A percentile compares a stretch with the other conserved stretches of the same genome.
Evolutionary conservation across 306 rosid genomes (phyloP).

Genomic region (Fagus sylvatica): DNA sequence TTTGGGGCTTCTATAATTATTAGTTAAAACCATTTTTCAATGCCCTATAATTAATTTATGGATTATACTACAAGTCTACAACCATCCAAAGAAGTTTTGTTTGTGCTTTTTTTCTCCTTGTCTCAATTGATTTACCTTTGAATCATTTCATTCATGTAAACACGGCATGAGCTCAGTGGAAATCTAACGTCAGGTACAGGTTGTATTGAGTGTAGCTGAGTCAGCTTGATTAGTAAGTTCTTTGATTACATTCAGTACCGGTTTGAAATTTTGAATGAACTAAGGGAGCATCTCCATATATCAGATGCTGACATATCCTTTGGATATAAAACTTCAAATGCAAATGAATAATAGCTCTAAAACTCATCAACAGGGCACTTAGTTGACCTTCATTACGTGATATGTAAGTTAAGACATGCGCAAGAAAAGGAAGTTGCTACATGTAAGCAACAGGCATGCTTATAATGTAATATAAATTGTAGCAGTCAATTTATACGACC

Average conservation of each 20-base stretch:
- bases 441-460: too few species aligned
- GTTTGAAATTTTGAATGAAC: background rate
- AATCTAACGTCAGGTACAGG: background rate
- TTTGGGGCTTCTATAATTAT: background rate
- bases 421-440: slow-evolving; percentile 12
- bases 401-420: slow-evolving; percentile 5
- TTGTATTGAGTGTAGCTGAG: background rate
- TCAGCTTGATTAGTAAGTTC: background rate
- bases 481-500: too few species aligned
- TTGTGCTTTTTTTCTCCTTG: background rate
- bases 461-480: too few species aligned
- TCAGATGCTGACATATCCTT: slow-evolving; percentile 1
- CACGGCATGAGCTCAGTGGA: background rate
- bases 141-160: background rate
- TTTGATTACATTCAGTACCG: background rate
- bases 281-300: slow-evolving; percentile 12
- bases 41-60: background rate
- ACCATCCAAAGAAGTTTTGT: background rate
- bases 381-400: slow-evolving; percentile 25
- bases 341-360: background rate
- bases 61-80: background rate
- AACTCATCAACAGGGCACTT: slow-evolving; percentile 7
- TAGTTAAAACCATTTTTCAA: background rate
- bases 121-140: background rate
- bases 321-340: background rate